Base-by-base conservation (phyloP, 352 stramenopile species). In the Phytophthora litchii region DNA sequence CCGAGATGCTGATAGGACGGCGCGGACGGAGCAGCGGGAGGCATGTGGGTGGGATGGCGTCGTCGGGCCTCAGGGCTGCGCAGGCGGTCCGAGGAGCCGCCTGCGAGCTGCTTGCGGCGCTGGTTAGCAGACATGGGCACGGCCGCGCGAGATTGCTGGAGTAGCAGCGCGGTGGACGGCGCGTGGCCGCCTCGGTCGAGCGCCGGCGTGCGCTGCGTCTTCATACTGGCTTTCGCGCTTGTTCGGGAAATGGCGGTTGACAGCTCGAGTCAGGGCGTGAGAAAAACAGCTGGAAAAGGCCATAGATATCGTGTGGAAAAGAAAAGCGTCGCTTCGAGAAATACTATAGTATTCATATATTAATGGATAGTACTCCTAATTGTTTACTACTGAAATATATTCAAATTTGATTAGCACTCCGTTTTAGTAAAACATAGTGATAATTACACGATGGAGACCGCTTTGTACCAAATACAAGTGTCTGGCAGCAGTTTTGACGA, bases 1-100 rank as follows among this genome's bases (percentile, higher is more conserved):
- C 56, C 60, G 2, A 78, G 36, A 21, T 70, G 60, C 41, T 74
- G 68, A 29, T 59, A 72, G 11, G 43, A 41, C 1, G 55, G 54
- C 23, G 55, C 46, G 0, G 65, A 19, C 2, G 50, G 42, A 29
- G n/a, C 4, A 27, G 23, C 23, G 5, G 23, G n/a, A 25, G 16
- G 23, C 40, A 27, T 27, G 23, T 27, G 23, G 23, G 36, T 80
- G 6, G 87, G 81, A 63, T 99, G 3, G 32, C 51, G 38, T 50
- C 45, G 36, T 58, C 37, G 29, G 10, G 37, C 40, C 3, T 62
- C 42, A 5, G 46, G 50, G 27, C 61, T 62, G 20, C 60, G 54
- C 3, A 66, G 27, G 7, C 51, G 44, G 38, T 66, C 63, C 9
- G 96, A 29, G 98, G 45, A 57, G 31, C 53, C 36, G 11, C 35